Percentiles rank a stretch among this genome's conserved stretches.
Conservation (phyloP, 73 alveolate genomes). For the Paramecium caudatum region DNA sequence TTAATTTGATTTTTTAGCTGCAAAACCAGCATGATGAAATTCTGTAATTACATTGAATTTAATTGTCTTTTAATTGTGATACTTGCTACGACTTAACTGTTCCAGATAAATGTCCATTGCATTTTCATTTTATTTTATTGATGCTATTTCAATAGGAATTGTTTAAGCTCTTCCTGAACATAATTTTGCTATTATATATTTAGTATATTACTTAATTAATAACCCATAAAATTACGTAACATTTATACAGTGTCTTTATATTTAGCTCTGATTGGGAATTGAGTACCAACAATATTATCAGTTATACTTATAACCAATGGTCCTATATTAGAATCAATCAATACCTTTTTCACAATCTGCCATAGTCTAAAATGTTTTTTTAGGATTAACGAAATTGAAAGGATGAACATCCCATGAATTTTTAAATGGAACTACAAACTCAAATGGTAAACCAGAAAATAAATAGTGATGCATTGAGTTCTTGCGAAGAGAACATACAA, state of each 20-base stretch:
- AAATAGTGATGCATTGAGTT: constrained; percentile 72
- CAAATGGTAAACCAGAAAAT: constrained; percentile 79
- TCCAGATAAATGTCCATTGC: constrained; percentile 59
- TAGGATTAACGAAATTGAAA: constrained; percentile 84
- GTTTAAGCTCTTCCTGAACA: constrained; percentile 39
- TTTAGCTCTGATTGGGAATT: constrained; percentile 87
- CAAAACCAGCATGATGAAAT: constrained; percentile 77
- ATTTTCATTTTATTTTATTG: constrained; percentile 40
- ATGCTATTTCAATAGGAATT: constrained; percentile 43
- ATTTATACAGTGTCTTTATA: constrained; percentile 84
- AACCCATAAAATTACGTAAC: constrained; percentile 83
- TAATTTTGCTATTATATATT: background rate
- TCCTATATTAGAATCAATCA: background rate
- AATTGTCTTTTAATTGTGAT: constrained; percentile 55
- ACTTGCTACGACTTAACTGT: constrained; percentile 15
- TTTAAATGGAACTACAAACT: constrained; percentile 88
- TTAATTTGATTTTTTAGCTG: constrained; percentile 73
- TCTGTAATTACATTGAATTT: constrained; percentile 71
- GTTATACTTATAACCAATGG: constrained; percentile 74
- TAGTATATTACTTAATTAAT: constrained; percentile 30
- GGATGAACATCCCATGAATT: constrained; percentile 97
- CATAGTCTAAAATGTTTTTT: constrained; percentile 81
- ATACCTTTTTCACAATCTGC: constrained; percentile 92
- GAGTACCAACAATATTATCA: constrained; percentile 88
- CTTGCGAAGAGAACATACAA: constrained; percentile 33